A percentile compares a stretch with the other conserved stretches of the same genome.
Evolutionary conservation across 371 early-diverging fungal species (phyloP).

Genomic region (Lichtheimia corymbifera): DNA sequence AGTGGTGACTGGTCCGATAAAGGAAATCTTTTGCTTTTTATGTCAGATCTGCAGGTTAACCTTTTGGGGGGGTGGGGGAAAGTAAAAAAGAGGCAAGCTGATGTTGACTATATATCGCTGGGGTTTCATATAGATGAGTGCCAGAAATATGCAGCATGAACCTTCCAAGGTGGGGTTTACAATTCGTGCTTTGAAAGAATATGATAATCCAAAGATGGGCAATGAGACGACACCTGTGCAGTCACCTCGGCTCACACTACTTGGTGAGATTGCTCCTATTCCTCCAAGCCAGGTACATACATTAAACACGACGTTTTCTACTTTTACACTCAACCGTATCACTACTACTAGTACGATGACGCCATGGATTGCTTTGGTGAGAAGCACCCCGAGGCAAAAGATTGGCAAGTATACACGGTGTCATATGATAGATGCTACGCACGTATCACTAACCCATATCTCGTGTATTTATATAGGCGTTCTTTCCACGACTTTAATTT

Average conservation of each 20-base stretch:
- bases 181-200: constrained; percentile 33
- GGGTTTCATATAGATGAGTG: constrained; percentile 32
- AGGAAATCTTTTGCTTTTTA: constrained; percentile 47
- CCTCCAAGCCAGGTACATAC: constrained; percentile 7
- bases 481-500: constrained; percentile 56
- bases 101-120: background rate
- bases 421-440: too few relatives aligned
- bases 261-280: constrained; percentile 33
- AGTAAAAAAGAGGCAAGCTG: background rate
- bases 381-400: constrained; percentile 51
- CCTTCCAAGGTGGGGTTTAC: constrained; percentile 31
- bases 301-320: constrained; percentile 6
- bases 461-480: too few relatives aligned
- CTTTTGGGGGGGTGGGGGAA: background rate
- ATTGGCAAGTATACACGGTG: constrained; percentile 16
- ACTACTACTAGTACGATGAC: constrained; percentile 27
- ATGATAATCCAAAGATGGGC: constrained; percentile 25
- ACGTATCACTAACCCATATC: too few relatives aligned
- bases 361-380: constrained; percentile 35
- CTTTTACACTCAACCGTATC: background rate
- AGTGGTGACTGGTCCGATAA: constrained; percentile 42
- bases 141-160: constrained; percentile 32
- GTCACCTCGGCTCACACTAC: constrained; percentile 51
- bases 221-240: constrained; percentile 38
- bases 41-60: constrained; percentile 45